Evolutionary conservation across 805 yeast species (phyloP), one percentile per base, ranked within the genome.

Genomic region (Cyberlindnera nakhonratchasimensis): DNA sequence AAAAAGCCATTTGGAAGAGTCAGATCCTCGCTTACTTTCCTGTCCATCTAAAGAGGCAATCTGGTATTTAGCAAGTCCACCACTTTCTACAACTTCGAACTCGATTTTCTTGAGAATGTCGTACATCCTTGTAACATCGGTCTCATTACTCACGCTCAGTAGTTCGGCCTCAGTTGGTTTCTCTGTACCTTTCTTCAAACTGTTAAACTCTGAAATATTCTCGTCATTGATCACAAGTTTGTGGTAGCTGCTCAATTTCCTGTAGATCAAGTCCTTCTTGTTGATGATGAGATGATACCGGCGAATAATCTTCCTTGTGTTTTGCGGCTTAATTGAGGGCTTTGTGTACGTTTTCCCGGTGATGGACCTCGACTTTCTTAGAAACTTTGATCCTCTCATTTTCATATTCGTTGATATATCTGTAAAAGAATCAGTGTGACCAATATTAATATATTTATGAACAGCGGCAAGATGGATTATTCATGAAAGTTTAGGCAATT

Each of bases 1-100:
- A n/a, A 87, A 72, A 34, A 91, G 65, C 54, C 80, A 70, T 51
- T 82, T 86, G 2, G 96, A 88, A 0, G 96, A 87, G 58, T 91
- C 99, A 2, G 96, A 96, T 0, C 99, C 98, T 48, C 98, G 62
- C 35, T 72, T 71, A 0, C 63, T 59, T 44, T 78, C 76, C 55
- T 91, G 99, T 0, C 99, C 99, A 38, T 79, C 77, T 1, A 84
- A 75, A 2, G 96, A 86, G 0, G 98, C 98, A 17, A 71, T 63
- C 57, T 91, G 99, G 59, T 91, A 91, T 10, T 77, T 75, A 37
- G 78, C 72, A 2, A 91, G 60, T 0, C 96, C 97, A 0, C 96
- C 97, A 32, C 80, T 67, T 31, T 66, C 70, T 8, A 67, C 67
- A 4, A 84, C 72, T 55, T 86, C 89, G 3, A 68, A 72, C 47